Evolutionary conservation across 2,329 filamentous ascomycete species (phyloP).

Genomic region (Bretziella fagacearum): DNA sequence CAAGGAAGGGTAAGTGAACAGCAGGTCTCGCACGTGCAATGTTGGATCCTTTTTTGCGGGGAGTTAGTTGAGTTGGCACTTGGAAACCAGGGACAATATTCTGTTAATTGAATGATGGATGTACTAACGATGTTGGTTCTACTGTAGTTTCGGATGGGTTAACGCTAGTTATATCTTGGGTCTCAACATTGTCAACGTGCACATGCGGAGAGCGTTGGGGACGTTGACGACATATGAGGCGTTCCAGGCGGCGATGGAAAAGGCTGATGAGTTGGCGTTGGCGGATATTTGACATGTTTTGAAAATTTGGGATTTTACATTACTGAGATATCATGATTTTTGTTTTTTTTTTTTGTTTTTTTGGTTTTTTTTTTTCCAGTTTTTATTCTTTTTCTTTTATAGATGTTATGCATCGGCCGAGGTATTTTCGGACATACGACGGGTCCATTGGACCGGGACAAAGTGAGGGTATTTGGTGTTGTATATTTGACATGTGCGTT

Average conservation of each 20-base stretch:
- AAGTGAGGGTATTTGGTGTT: too few relatives aligned
- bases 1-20: conserved; percentile 66
- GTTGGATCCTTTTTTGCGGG: not conserved
- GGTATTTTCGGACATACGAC: too few relatives aligned
- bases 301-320: not conserved
- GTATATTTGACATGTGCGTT: too few relatives aligned
- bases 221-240: conserved; percentile 75
- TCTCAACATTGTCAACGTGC: conserved; percentile 69
- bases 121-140: conserved; percentile 18
- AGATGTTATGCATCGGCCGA: too few relatives aligned
- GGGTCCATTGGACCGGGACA: too few relatives aligned
- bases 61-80: not conserved
- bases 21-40: not conserved
- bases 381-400: not conserved
- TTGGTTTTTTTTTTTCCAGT: not conserved
- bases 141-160: conserved; percentile 81
- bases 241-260: conserved; percentile 52
- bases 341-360: not conserved
- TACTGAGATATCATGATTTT: not conserved
- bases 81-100: not conserved
- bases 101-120: not conserved
- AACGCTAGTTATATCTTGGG: conserved; percentile 96
- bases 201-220: conserved; percentile 77
- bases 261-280: conserved; percentile 36
- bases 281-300: conserved; percentile 19